A percentile compares a stretch with the other conserved stretches of the same genome.
Conservation (phyloP, 352 stramenopile species). For the Phytopythium boreale region DNA sequence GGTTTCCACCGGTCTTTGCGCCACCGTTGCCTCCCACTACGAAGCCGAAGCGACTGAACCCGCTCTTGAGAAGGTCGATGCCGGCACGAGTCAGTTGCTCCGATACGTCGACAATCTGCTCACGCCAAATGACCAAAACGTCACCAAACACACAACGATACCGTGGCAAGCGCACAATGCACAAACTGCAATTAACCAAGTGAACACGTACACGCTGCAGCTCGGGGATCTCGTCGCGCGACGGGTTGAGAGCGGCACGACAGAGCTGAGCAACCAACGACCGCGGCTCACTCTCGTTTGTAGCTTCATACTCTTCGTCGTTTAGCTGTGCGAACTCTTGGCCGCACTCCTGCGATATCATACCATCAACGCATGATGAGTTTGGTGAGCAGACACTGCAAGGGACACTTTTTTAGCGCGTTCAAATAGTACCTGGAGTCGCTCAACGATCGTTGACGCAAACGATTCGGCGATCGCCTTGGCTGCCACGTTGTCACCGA, state of each 20-base stretch:
- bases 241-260: slow-evolving; percentile 31
- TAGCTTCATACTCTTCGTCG: slow-evolving; percentile 17
- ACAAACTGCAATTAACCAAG: neutral
- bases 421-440: slow-evolving; percentile 41
- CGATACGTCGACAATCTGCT: slow-evolving; percentile 67
- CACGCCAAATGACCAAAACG: neutral
- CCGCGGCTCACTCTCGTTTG: slow-evolving; percentile 10
- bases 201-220: slow-evolving; percentile 41
- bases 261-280: slow-evolving; percentile 55
- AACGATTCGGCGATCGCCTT: slow-evolving; percentile 34
- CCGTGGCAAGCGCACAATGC: neutral
- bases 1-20: slow-evolving; percentile 11
- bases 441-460: slow-evolving; percentile 33
- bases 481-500: neutral
- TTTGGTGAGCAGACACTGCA: neutral
- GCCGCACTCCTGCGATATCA: slow-evolving; percentile 46
- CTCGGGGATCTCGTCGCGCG: slow-evolving; percentile 22
- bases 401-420: neutral
- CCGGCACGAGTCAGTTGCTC: slow-evolving; percentile 73
- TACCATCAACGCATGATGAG: neutral
- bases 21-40: slow-evolving; percentile 20
- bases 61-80: slow-evolving; percentile 80
- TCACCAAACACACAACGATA: neutral
- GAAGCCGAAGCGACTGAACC: slow-evolving; percentile 81
- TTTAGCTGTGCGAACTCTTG: slow-evolving; percentile 48